Evolutionary conservation across 169 alveolate species (phyloP).

Genomic region (Cryptosporidium baileyi): DNA sequence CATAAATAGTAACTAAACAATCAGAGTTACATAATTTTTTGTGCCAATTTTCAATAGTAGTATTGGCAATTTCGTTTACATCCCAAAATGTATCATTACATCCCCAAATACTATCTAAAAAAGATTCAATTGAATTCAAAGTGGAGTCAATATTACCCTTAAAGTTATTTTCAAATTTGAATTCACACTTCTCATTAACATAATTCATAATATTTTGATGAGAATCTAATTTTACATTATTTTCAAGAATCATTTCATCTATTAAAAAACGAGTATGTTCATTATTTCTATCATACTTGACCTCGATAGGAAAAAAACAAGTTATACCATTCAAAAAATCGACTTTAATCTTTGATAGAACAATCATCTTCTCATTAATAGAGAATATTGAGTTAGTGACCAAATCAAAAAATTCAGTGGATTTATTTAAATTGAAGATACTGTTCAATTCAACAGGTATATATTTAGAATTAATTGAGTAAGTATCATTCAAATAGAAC

Average conservation of each 20-base stretch:
- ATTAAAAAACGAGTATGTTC: neutral
- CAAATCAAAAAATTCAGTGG: neutral
- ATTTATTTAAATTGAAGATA: neutral
- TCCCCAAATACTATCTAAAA: slow-evolving; percentile 46
- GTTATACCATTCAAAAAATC: neutral
- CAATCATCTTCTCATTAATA: neutral
- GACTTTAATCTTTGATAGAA: slow-evolving; percentile 14
- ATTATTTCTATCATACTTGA: neutral
- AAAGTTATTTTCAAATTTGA: too few relatives aligned
- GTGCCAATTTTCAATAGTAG: slow-evolving; percentile 7
- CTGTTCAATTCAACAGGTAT: neutral
- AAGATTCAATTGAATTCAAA: neutral
- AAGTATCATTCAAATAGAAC: slow-evolving; percentile 13
- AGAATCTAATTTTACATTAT: neutral
- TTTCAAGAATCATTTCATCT: slow-evolving; percentile 9
- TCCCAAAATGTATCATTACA: neutral
- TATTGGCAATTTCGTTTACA: neutral
- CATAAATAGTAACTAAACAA: neutral
- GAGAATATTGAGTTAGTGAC: neutral
- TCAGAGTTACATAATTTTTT: neutral
- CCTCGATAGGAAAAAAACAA: slow-evolving; percentile 16
- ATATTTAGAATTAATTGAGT: neutral
- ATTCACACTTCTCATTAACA: neutral
- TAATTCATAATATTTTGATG: neutral
- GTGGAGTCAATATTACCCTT: neutral